Evolutionary conservation across 75 land plant species (phyloP).

Genomic region (Picea glauca): DNA sequence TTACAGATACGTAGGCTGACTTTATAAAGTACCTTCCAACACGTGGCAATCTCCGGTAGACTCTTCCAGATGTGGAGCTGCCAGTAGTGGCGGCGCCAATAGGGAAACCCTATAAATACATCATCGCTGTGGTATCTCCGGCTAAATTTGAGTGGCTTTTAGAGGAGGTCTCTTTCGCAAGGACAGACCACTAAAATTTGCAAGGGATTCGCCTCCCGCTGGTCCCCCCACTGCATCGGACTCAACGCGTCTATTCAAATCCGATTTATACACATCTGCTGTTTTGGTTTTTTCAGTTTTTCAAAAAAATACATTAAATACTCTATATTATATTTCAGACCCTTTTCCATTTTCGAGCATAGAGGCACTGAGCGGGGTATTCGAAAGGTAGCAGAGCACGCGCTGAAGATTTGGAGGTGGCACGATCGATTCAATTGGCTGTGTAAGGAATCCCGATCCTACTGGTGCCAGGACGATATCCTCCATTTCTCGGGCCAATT

Average conservation of each 20-base stretch:
- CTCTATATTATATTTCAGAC: not conserved
- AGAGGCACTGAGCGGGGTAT: not conserved
- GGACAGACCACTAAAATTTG: constrained; percentile 2
- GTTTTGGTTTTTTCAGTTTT: not conserved
- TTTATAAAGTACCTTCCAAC: no score
- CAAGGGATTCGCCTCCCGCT: not conserved
- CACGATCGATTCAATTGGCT: not conserved
- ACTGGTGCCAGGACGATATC: not conserved
- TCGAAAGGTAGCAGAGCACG: not conserved
- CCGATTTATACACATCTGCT: not conserved
- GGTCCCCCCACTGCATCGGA: constrained; percentile 3
- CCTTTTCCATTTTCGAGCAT: not conserved
- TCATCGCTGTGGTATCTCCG: no score
- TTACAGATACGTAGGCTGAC: no score
- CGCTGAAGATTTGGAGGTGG: not conserved
- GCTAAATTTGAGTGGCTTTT: no score
- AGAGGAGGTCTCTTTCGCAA: not conserved
- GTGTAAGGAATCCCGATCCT: not conserved
- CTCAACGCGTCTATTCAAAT: not conserved
- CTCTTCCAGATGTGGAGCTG: no score
- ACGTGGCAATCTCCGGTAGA: no score
- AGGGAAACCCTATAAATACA: no score
- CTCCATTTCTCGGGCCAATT: not conserved
- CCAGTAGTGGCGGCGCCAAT: no score
- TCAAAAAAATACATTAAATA: not conserved